Conservation (phyloP, 371 early-diverging fungal species). For the Mucor lusitanicus region DNA sequence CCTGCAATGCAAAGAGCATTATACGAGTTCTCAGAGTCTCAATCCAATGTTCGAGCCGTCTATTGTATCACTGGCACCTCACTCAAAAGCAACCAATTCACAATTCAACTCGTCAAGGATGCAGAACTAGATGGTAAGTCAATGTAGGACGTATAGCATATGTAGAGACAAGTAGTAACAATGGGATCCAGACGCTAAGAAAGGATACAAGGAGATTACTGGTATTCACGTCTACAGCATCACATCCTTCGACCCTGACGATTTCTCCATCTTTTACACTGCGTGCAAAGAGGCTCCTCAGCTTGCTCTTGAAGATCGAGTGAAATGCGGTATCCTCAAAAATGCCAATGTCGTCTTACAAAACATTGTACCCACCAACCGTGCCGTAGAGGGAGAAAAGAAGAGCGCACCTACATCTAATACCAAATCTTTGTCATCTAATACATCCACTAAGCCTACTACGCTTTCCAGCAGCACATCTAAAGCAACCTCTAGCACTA, state of each 20-base stretch:
- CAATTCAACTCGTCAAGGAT: conserved; percentile 16
- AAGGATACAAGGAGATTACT: conserved; percentile 3
- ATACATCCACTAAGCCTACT: background rate
- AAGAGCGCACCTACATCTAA: background rate
- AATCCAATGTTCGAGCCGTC: background rate
- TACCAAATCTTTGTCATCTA: background rate
- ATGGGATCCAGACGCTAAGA: conserved; percentile 3
- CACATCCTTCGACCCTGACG: background rate
- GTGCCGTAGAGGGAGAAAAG: background rate
- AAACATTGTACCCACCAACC: background rate
- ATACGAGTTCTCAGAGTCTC: conserved; percentile 12
- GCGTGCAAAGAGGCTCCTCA: conserved; percentile 12
- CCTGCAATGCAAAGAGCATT: conserved; percentile 7
- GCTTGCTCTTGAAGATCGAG: conserved; percentile 9
- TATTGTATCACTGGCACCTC: conserved; percentile 19
- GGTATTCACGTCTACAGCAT: conserved; percentile 21
- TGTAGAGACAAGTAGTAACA: background rate
- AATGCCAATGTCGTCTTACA: background rate
- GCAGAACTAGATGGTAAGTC: conserved; percentile 18
- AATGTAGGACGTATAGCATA: background rate
- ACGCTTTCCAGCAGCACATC: background rate
- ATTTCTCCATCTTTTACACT: conserved; percentile 9
- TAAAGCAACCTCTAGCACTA: background rate
- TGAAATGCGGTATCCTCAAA: conserved; percentile 13
- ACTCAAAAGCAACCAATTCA: background rate